These are phyloP conservation scores for Acanthamoeba culbertsoni DNA, from an alignment of 208 protist genomes.

Conservation along the genomic window DNA sequence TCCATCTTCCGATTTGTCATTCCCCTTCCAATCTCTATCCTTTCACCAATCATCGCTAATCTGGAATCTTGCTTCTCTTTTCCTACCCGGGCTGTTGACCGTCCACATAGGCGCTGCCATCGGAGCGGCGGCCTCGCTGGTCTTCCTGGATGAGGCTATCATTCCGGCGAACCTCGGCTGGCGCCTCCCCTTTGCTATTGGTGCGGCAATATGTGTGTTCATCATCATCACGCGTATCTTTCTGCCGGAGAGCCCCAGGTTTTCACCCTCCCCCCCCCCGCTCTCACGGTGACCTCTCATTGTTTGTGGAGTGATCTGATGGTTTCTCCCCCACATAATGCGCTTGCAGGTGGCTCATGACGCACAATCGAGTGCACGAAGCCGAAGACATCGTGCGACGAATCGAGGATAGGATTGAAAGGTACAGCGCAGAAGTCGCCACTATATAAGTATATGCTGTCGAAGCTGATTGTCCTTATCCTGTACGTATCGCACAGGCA, in stretches of 20 bases:
- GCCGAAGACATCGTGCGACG: not conserved
- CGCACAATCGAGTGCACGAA: conserved; percentile 11
- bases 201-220: not conserved
- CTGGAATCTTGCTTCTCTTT: too few relatives aligned
- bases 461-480: too few relatives aligned
- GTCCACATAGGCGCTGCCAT: not conserved
- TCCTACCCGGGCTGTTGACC: not conserved
- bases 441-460: too few relatives aligned
- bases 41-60: not conserved
- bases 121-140: not conserved
- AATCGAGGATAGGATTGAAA: not conserved
- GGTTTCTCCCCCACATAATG: not conserved
- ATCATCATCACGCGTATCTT: conserved; percentile 27
- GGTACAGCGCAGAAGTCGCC: too few relatives aligned
- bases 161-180: conserved; percentile 1
- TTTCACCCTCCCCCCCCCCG: not conserved
- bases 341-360: not conserved
- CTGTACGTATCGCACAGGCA: too few relatives aligned
- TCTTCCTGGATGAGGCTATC: conserved; percentile 27
- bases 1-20: not conserved
- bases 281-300: not conserved
- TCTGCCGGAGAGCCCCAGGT: conserved; percentile 7
- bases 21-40: not conserved
- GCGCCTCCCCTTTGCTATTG: conserved; percentile 8
- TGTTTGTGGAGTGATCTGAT: not conserved